Base-by-base conservation (phyloP, 257 asterid species). In the Linderniella brevidens region DNA sequence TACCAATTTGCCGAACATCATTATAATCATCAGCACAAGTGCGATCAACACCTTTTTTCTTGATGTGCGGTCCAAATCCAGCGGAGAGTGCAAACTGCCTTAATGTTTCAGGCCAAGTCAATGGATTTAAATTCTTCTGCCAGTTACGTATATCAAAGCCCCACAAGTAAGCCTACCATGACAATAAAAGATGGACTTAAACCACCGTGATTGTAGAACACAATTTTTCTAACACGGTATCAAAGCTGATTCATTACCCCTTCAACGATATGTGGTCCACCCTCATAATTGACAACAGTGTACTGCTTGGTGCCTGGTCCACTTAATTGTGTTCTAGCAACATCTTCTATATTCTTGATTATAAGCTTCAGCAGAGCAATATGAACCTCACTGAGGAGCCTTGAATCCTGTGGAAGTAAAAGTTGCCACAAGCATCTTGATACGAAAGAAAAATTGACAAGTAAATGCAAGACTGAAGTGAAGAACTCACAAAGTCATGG, bases 81-180 rank as follows among this genome's bases (percentile, higher is more conserved):
- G 92, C 95, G 58, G 95, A 73, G 35, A 87, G 83, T 60, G 93
- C 93, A 55, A 87, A 74, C 53, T 87, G 97, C 60, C 97, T 67
- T 57, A 87, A 63, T 58, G 82, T 70, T 68, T 87, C 97, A 62
- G 97, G 95, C 97, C 97, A 87, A 19, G 95, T 87, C 65, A 76
- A 58, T 14, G 92, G 81, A 67, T 64, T 80, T 57, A 87, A 67
- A 73, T 72, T 78, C 18, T 60, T 65, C 68, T 73, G 72, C 97
- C 97, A 87, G 68, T 75, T 80, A 57, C 62, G 69, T 67, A 83
- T 69, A 71, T 87, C 86, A 58, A 87, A 87, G 20, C 97, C 97
- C 97, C 97, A 87, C 57, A 73, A 64, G 64, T 75, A 80, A 41
- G 97, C 97, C 97, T 87, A 80, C 42, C 42, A 59, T 50, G 66